These are phyloP conservation scores for Pyricularia pennisetigena DNA, from an alignment of 2,329 filamentous ascomycete genomes.

Conservation along the genomic window DNA sequence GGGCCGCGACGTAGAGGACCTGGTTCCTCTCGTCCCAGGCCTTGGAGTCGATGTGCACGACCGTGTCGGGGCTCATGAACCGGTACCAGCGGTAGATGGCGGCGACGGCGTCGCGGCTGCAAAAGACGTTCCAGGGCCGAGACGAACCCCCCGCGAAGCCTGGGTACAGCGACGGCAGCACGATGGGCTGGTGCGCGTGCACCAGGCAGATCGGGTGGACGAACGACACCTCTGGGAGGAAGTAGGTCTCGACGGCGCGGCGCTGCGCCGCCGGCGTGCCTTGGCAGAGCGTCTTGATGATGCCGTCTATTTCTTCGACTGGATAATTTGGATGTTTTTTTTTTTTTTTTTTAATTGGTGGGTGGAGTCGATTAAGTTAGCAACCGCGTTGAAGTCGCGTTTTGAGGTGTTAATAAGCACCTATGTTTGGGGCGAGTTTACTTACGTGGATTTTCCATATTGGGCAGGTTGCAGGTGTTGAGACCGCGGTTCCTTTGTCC, in stretches of 20 bases:
- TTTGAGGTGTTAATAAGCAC: background rate
- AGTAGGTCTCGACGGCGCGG: slow-evolving; percentile 7
- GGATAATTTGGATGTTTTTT: background rate
- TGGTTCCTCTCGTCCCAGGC: slow-evolving; percentile 58
- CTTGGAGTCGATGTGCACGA: slow-evolving; percentile 54
- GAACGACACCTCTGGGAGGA: slow-evolving; percentile 10
- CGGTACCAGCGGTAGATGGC: slow-evolving; percentile 78
- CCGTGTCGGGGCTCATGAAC: slow-evolving; percentile 66
- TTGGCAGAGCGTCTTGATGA: slow-evolving; percentile 9
- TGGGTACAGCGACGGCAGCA: slow-evolving; percentile 32
- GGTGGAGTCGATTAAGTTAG: background rate
- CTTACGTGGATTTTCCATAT: slow-evolving; percentile 11
- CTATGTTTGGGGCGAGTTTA: background rate
- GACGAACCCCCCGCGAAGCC: slow-evolving; percentile 32
- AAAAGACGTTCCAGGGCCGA: slow-evolving; percentile 31
- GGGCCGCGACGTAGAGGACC: slow-evolving; percentile 64
- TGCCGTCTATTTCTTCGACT: slow-evolving; percentile 8
- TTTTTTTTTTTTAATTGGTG: background rate
- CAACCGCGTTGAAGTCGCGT: background rate
- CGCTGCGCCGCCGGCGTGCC: slow-evolving; percentile 7
- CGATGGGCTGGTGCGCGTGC: slow-evolving; percentile 35
- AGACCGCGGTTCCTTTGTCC: background rate
- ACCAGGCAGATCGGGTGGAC: slow-evolving; percentile 27
- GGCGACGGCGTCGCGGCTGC: slow-evolving; percentile 57
- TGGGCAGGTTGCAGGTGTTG: slow-evolving; percentile 1